phyloP scores from a whole-genome alignment of 2,329 filamentous ascomycete species.

The Botrytis fabae region DNA sequence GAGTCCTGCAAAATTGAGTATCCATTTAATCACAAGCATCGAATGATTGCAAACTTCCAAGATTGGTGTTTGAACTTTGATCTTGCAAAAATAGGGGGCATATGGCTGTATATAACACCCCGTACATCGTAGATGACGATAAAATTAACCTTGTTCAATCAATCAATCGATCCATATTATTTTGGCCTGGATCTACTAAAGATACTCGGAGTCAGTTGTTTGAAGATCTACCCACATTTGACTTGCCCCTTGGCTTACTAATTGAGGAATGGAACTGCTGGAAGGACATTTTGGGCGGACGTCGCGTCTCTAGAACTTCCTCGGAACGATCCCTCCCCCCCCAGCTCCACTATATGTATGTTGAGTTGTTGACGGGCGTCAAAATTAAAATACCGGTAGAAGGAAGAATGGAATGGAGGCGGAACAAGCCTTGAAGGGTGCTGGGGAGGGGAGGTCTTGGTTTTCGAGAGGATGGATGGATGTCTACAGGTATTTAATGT shows the following conservation, averaged over 20 bases:
- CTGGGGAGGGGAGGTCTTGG: background rate
- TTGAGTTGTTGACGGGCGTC: slow-evolving; percentile 3
- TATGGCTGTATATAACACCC: background rate
- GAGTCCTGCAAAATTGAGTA: background rate
- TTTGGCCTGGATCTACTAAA: background rate
- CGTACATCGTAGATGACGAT: background rate
- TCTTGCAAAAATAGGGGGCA: background rate
- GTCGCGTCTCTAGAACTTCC: slow-evolving; percentile 12
- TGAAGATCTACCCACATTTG: slow-evolving; percentile 12
- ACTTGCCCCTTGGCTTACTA: background rate
- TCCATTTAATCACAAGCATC: background rate
- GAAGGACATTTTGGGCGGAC: slow-evolving; percentile 8
- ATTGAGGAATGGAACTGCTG: background rate
- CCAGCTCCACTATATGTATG: background rate
- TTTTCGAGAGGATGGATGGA: background rate
- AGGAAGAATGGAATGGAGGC: slow-evolving; percentile 4
- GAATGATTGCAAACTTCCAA: background rate
- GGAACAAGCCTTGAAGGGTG: background rate
- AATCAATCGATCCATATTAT: background rate
- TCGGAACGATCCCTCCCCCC: background rate
- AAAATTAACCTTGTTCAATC: background rate
- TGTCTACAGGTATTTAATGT: background rate
- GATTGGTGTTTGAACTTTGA: background rate
- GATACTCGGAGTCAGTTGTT: background rate
- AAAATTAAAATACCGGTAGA: slow-evolving; percentile 1